These are phyloP conservation scores for Monilinia aucupariae DNA, from an alignment of 2,329 filamentous ascomycete species.

Conservation along the genomic window DNA sequence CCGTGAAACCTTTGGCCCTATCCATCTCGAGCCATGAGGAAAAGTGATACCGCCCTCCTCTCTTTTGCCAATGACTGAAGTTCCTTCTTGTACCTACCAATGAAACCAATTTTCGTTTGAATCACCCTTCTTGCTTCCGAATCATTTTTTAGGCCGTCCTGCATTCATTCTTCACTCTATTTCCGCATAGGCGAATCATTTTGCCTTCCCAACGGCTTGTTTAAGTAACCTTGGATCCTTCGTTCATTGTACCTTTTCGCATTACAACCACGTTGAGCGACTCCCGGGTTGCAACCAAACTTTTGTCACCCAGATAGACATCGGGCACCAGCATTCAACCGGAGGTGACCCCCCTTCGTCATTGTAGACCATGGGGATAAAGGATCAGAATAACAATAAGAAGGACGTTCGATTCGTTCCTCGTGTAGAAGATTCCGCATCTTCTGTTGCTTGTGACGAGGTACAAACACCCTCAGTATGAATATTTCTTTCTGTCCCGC, in stretches of 20 bases:
- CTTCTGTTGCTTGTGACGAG: constrained; percentile 24
- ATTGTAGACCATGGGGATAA: constrained; percentile 13
- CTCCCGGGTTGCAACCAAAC: constrained; percentile 4
- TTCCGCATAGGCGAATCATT: constrained; percentile 8
- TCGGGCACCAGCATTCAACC: constrained; percentile 33
- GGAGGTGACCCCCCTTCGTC: constrained; percentile 20
- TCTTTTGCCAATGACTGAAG: constrained; percentile 5
- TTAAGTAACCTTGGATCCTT: constrained; percentile 7
- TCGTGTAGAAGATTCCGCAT: constrained; percentile 17
- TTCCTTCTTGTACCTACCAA: constrained; percentile 8
- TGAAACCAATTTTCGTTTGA: constrained; percentile 3
- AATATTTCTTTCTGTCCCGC: constrained; percentile 34
- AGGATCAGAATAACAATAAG: constrained; percentile 25
- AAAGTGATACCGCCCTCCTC: neutral
- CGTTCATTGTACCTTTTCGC: neutral
- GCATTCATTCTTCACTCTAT: constrained; percentile 5
- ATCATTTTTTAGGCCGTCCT: neutral
- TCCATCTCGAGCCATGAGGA: constrained; percentile 4
- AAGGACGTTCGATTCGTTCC: constrained; percentile 25
- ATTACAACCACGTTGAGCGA: constrained; percentile 11
- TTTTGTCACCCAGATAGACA: constrained; percentile 15
- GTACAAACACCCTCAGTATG: constrained; percentile 27
- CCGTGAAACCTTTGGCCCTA: neutral
- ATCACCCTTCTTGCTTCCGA: constrained; percentile 1
- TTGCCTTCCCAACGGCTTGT: constrained; percentile 3